Conservation (phyloP, 805 yeast species). For the Huiozyma naganishii region DNA sequence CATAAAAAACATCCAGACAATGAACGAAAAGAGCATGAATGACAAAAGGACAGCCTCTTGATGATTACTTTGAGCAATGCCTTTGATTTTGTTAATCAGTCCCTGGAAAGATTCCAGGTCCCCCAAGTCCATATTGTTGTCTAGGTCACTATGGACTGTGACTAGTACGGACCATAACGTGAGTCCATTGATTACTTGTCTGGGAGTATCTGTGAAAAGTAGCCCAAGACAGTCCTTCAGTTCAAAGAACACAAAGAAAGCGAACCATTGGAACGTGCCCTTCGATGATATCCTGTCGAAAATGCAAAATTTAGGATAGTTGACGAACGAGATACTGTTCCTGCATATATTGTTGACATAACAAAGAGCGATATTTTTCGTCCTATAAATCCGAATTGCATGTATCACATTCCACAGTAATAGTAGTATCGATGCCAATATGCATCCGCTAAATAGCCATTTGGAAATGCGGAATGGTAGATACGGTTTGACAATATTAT, state of each 20-base stretch:
- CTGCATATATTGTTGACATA: constrained; percentile 59
- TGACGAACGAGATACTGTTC: constrained; percentile 41
- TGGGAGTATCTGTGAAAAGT: constrained; percentile 69
- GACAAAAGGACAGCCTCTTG: constrained; percentile 59
- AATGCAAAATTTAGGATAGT: constrained; percentile 61
- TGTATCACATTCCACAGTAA: constrained; percentile 44
- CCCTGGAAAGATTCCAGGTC: constrained; percentile 21
- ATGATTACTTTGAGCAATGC: constrained; percentile 48
- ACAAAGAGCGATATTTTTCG: constrained; percentile 56
- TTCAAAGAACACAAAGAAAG: constrained; percentile 54
- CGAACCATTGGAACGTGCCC: constrained; percentile 51
- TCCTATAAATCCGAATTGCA: constrained; percentile 47
- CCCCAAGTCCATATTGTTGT: constrained; percentile 17
- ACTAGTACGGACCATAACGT: constrained; percentile 45
- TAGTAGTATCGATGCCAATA: constrained; percentile 53
- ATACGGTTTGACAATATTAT: constrained; percentile 36
- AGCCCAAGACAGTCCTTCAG: constrained; percentile 52
- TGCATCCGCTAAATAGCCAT: constrained; percentile 73
- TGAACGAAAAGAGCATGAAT: constrained; percentile 63
- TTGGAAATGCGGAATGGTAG: constrained; percentile 39
- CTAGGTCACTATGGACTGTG: constrained; percentile 22
- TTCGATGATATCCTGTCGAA: constrained; percentile 56
- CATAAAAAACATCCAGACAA: constrained; percentile 62
- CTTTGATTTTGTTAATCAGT: constrained; percentile 36
- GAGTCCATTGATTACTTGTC: constrained; percentile 73